Evolutionary conservation across 2,329 filamentous ascomycete genomes (phyloP).

Genomic region (Sphaerulina vaccinii): DNA sequence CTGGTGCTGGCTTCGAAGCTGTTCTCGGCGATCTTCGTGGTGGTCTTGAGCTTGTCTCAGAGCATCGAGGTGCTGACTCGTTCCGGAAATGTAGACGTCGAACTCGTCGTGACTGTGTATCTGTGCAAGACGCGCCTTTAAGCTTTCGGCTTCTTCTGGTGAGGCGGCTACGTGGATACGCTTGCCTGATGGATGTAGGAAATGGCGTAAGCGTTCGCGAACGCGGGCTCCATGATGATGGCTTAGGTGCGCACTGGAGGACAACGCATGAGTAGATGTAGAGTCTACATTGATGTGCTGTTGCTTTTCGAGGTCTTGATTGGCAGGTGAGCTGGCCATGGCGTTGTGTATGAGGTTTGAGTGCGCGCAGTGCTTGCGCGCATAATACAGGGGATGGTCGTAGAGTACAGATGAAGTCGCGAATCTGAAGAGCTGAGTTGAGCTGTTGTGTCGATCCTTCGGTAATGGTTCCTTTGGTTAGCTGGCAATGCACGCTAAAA

Average conservation of each 20-base stretch:
- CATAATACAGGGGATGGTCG: no score
- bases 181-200: conserved; percentile 56
- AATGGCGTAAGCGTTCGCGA: conserved; percentile 51
- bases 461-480: background rate
- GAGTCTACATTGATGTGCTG: background rate
- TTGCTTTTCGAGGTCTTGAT: no score
- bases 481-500: background rate
- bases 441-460: background rate
- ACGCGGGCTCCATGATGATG: conserved; percentile 18
- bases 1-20: conserved; percentile 51
- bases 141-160: conserved; percentile 54
- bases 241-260: conserved; percentile 3
- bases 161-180: conserved; percentile 56
- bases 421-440: background rate
- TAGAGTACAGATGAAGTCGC: background rate
- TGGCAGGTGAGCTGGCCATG: no score
- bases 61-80: conserved; percentile 50
- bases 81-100: conserved; percentile 60
- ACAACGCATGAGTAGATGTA: background rate
- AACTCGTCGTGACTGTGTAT: conserved; percentile 45
- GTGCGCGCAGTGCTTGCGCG: no score
- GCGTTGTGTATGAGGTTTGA: no score
- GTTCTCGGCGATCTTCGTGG: conserved; percentile 50
- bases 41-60: conserved; percentile 54
- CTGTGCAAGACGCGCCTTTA: conserved; percentile 47